These are phyloP conservation scores for Exophiala dermatitidis DNA, from an alignment of 2,329 filamentous ascomycete genomes.

Conservation along the genomic window DNA sequence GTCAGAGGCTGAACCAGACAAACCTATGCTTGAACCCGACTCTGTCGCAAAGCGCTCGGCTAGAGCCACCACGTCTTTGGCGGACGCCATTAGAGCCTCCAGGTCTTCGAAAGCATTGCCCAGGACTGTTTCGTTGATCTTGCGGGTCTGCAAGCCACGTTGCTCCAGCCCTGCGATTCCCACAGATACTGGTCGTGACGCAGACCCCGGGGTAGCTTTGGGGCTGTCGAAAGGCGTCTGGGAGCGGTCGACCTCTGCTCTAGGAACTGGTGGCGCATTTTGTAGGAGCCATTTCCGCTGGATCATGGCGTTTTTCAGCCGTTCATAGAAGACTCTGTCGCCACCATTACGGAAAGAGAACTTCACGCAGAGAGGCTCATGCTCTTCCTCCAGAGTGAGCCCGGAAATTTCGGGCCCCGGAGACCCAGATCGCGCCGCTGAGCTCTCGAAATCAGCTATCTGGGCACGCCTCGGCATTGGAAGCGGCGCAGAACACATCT, in stretches of 20 bases:
- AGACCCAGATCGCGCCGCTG: conserved; percentile 56
- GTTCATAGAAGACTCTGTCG: conserved; percentile 82
- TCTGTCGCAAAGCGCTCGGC: conserved; percentile 80
- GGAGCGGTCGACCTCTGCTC: conserved; percentile 39
- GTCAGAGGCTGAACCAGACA: conserved; percentile 52
- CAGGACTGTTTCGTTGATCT: conserved; percentile 89
- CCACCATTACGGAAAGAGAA: conserved; percentile 77
- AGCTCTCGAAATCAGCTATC: conserved; percentile 39
- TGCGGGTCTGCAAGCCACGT: conserved; percentile 72
- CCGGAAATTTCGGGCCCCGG: conserved; percentile 62
- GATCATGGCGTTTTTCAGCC: conserved; percentile 76
- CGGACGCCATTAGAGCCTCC: conserved; percentile 93
- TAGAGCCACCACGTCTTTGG: conserved; percentile 89
- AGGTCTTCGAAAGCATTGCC: conserved; percentile 93
- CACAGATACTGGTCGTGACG: conserved; percentile 52
- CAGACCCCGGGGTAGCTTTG: conserved; percentile 28
- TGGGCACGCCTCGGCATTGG: conserved; percentile 37
- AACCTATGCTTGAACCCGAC: conserved; percentile 49
- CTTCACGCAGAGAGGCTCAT: conserved; percentile 71
- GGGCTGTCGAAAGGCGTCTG: conserved; percentile 10
- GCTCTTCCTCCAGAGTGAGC: conserved; percentile 43
- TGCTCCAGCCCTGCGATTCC: conserved; percentile 91
- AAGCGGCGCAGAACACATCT: conserved; percentile 80
- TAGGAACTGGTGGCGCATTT: conserved; percentile 79
- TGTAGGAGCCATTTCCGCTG: conserved; percentile 95